Conservation (phyloP, 208 protist genomes). For the Trypanosoma cruzi region DNA sequence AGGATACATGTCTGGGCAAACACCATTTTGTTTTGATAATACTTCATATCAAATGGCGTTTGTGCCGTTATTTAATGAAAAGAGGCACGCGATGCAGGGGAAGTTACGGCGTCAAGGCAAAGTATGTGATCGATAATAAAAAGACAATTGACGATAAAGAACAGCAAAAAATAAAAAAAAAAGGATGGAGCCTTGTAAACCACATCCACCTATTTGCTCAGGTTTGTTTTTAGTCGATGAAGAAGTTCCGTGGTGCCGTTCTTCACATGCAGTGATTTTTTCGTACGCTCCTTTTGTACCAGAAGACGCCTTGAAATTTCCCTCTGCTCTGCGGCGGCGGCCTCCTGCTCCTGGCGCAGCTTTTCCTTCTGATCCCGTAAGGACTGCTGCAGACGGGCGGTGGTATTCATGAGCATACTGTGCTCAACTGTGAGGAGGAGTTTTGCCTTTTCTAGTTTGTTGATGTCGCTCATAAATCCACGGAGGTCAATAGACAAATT, state of each 20-base stretch:
- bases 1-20: neutral
- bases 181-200: neutral
- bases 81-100: neutral
- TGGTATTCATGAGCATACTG: neutral
- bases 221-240: slow-evolving; percentile 4
- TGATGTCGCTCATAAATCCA: neutral
- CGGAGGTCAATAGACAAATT: neutral
- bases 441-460: slow-evolving; percentile 4
- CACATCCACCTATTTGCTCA: neutral
- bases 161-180: neutral
- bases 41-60: neutral
- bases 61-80: neutral
- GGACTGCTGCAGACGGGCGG: neutral
- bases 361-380: neutral
- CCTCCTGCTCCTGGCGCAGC: neutral
- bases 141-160: slow-evolving; percentile 4
- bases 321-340: neutral
- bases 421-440: slow-evolving; percentile 3
- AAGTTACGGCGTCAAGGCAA: neutral
- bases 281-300: slow-evolving; percentile 12
- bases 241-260: slow-evolving; percentile 2
- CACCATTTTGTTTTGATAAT: neutral
- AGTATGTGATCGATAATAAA: slow-evolving; percentile 2
- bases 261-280: neutral
- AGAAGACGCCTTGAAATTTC: slow-evolving; percentile 5